These are phyloP conservation scores for Verticillium zaregamsianum DNA, from an alignment of 2,329 filamentous ascomycete genomes.

Conservation along the genomic window DNA sequence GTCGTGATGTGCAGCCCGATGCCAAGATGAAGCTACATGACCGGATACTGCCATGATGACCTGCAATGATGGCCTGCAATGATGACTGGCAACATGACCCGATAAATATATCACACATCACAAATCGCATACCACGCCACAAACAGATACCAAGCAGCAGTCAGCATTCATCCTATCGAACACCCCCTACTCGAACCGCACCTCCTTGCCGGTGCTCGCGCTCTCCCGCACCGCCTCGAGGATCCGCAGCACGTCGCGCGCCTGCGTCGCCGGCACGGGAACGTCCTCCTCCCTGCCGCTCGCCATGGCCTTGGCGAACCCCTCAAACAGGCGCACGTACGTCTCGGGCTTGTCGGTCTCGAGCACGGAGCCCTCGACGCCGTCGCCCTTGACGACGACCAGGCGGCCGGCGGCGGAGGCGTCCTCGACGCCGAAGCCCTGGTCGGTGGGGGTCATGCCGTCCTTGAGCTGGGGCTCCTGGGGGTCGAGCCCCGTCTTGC, in stretches of 20 bases:
- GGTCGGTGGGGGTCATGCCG: constrained; percentile 57
- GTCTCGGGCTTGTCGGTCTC: constrained; percentile 31
- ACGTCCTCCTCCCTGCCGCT: constrained; percentile 45
- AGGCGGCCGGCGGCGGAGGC: constrained; percentile 52
- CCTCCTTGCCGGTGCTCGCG: constrained; percentile 40
- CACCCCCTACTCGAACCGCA: constrained; percentile 23
- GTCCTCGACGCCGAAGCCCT: constrained; percentile 62
- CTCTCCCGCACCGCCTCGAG: constrained; percentile 50
- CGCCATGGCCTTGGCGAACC: constrained; percentile 42
- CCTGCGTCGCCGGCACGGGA: constrained; percentile 49
- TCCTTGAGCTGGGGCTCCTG: constrained; percentile 71
- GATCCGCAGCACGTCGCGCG: constrained; percentile 47
- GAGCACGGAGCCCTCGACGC: constrained; percentile 39
- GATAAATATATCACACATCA: no score
- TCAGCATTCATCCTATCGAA: neutral
- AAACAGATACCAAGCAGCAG: no score
- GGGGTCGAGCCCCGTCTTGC: constrained; percentile 65
- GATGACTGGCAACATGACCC: no score
- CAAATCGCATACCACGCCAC: no score
- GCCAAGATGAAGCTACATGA: no score
- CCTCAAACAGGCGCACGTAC: constrained; percentile 64
- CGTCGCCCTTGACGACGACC: constrained; percentile 48
- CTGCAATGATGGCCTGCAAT: no score
- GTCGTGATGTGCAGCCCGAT: no score
- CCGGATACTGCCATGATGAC: no score